Base-by-base conservation (phyloP, 768 basidiomycete genomes). In the Floccularia luteovirens region DNA sequence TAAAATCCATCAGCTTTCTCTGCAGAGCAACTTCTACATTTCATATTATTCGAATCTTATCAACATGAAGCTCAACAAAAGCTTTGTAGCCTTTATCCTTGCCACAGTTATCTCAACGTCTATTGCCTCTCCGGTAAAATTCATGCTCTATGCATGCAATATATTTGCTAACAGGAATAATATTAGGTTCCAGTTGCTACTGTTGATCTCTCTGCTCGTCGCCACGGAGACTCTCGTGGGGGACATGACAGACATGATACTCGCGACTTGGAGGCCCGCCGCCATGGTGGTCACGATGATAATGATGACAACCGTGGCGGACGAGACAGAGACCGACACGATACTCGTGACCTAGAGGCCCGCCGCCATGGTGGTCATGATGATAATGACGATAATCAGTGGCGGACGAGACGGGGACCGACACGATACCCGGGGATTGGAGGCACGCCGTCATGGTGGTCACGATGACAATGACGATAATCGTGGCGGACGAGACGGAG, bases 61-160 rank as follows among this genome's bases (percentile, higher is more conserved):
- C 36, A 27, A 38, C 38, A 63, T 63, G 61, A 57, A 61, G 25
- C 59, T 61, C 59, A 58, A 51, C 55, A 59, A 58, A 48, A 58
- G 53, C 51, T 60, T 61, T 36, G 43, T 59, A 19, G 48, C 54
- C 19, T 57, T 63, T 42, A 51, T 61, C 42, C 24, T 61, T 27
- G 58, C 61, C 3, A 59, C 61, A 7, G 57, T 63, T 28, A 27
- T 63, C 24, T 48, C 59, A 23, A 49, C 56, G 27, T 44, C 50
- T 11, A 39, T 47, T 33, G 61, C 59, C 31, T 48, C 52, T 17
- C 61, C 61, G 5, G 61, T 63, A 49, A 32, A 54, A 39, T 10
- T 13, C 2, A 17, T 33, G 21, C 39, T 28, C 1, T 32, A n/a
- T 32, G 19, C 14, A 12, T 16, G 19, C 27, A 31, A 41, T 32